Evolutionary conservation across 2,329 filamentous ascomycete genomes (phyloP).

Genomic region (Epichloe coenophiala): DNA sequence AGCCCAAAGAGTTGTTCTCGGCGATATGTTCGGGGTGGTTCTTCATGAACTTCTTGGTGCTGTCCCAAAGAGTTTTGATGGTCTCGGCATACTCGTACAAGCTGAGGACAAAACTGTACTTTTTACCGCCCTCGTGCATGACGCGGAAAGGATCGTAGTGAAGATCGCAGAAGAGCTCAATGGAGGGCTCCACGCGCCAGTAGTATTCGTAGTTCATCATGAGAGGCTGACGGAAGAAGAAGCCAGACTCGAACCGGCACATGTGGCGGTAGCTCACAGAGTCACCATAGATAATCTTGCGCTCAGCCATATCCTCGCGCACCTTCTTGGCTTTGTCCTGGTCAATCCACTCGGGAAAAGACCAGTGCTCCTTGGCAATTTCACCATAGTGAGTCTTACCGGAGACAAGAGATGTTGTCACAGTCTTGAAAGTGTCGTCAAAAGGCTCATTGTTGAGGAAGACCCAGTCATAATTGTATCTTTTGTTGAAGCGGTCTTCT

Average conservation of each 20-base stretch:
- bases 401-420: conserved; percentile 80
- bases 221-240: conserved; percentile 92
- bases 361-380: conserved; percentile 91
- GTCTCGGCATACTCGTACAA: conserved; percentile 95
- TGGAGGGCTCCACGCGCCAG: conserved; percentile 95
- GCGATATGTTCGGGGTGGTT: conserved; percentile 79
- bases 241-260: conserved; percentile 97
- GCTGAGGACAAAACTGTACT: conserved; percentile 94
- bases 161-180: conserved; percentile 93
- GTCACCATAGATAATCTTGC: conserved; percentile 97
- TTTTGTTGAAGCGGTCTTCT: conserved; percentile 94
- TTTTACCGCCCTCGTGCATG: conserved; percentile 94
- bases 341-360: conserved; percentile 90
- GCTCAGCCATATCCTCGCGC: conserved; percentile 83
- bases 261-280: conserved; percentile 96
- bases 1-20: conserved; percentile 74
- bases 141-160: conserved; percentile 92
- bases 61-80: conserved; percentile 92
- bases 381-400: conserved; percentile 83
- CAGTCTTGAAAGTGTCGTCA: conserved; percentile 82
- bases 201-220: conserved; percentile 98
- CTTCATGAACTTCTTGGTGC: conserved; percentile 85
- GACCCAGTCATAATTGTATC: conserved; percentile 98
- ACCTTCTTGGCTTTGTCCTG: conserved; percentile 84
- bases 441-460: conserved; percentile 96